Evolutionary conservation across 805 yeast genomes (phyloP).

Genomic region (Schizosaccharomyces cryophilus): DNA sequence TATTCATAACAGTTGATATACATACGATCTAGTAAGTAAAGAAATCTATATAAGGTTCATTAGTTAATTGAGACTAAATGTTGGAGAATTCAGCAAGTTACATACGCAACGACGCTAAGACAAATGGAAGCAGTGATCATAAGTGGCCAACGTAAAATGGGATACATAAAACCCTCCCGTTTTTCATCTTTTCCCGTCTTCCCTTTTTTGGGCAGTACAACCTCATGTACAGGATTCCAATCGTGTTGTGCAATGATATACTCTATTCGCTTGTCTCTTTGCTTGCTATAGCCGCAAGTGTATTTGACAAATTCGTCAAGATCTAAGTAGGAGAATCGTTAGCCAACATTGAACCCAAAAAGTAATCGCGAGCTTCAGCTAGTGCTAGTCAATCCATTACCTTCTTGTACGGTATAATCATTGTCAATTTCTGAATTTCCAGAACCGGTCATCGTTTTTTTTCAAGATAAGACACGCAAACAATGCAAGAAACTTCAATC

Average conservation of each 20-base stretch:
- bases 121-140: slow-evolving; percentile 11
- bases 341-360: neutral
- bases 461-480: neutral
- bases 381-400: neutral
- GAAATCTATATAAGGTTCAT: slow-evolving; percentile 4
- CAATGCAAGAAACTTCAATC: neutral
- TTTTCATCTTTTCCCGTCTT: slow-evolving; percentile 7
- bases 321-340: neutral
- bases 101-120: neutral
- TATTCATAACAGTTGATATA: slow-evolving; percentile 42
- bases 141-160: slow-evolving; percentile 41
- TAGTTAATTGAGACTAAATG: slow-evolving; percentile 26
- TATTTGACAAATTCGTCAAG: neutral
- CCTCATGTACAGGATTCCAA: slow-evolving; percentile 21
- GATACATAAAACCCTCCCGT: slow-evolving; percentile 19
- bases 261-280: slow-evolving; percentile 12
- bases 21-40: slow-evolving; percentile 29
- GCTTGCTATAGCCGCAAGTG: neutral
- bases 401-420: neutral
- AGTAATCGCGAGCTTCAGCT: neutral
- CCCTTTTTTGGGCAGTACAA: slow-evolving; percentile 5
- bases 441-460: neutral
- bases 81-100: slow-evolving; percentile 12
- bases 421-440: neutral
- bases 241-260: slow-evolving; percentile 21